Evolutionary conservation across 768 basidiomycete species (phyloP).

Genomic region (Sporobolomyces roseus): DNA sequence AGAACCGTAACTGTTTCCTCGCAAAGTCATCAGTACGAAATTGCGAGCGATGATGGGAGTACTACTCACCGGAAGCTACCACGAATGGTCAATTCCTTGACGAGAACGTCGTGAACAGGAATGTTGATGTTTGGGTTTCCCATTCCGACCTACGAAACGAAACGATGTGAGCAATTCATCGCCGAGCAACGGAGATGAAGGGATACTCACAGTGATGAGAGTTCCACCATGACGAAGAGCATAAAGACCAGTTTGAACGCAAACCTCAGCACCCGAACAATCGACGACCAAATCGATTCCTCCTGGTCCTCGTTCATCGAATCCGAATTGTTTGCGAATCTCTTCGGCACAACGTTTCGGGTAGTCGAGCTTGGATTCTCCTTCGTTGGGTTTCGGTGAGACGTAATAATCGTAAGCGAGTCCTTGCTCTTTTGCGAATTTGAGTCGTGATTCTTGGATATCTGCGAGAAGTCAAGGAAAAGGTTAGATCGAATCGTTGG

Average conservation of each 20-base stretch:
- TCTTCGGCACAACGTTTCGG: constrained; percentile 58
- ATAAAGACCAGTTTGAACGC: constrained; percentile 78
- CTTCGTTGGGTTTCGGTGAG: constrained; percentile 58
- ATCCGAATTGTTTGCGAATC: constrained; percentile 63
- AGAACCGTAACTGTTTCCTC: constrained; percentile 51
- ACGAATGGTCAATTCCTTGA: constrained; percentile 67
- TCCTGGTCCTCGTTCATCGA: constrained; percentile 66
- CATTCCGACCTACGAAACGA: constrained; percentile 93
- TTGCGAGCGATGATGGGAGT: constrained; percentile 7
- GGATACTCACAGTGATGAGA: constrained; percentile 35
- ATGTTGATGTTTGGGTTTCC: constrained; percentile 71
- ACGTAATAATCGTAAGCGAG: constrained; percentile 61
- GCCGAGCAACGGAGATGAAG: no score
- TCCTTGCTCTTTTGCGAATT: constrained; percentile 79
- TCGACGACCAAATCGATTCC: constrained; percentile 84
- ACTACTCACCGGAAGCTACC: constrained; percentile 92
- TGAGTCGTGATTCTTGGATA: constrained; percentile 61
- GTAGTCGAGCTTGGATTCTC: constrained; percentile 67
- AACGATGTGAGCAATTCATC: no score
- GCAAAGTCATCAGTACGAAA: no score
- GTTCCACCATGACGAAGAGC: constrained; percentile 71
- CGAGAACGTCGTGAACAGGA: constrained; percentile 59
- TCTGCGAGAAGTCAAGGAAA: constrained; percentile 37
- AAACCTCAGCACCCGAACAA: constrained; percentile 86
- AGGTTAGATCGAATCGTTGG: constrained; percentile 44